Base-by-base conservation (phyloP, 2,329 filamentous ascomycete genomes). In the Fusarium anguioides region DNA sequence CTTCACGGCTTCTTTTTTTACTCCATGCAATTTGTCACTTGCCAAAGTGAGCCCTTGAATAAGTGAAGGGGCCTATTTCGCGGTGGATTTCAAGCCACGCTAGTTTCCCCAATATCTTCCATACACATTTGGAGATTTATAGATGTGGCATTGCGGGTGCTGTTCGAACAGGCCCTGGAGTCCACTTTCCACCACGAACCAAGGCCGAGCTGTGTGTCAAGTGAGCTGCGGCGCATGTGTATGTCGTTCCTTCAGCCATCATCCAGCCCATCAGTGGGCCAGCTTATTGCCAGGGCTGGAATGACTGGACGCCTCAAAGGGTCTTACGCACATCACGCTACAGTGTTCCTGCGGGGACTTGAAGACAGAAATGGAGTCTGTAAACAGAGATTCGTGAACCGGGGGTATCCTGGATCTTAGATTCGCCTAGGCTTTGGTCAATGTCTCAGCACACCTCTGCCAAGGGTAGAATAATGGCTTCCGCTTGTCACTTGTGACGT, bases 141-240 rank as follows among this genome's bases (percentile, higher is more conserved):
- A 62, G 54, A 70, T 72, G 70, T 72, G 68, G 66, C 61, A 72
- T 70, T 72, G 66, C 51, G 49, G 70, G 51, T 51, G 53, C 55
- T 44, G 49, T 65, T 57, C 40, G 35, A 54, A 67, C 70, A 72
- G 67, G 70, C 70, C 61, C 48, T 57, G 48, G 49, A 57, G 48
- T 42, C 63, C 58, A 62, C 68, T 51, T 64, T 63, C 52, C 31
- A 41, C 17, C 40, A 54, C 57, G 57, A 69, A 59, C 61, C 61
- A 68, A 69, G 70, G 66, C 46, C 61, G 56, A 64, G 60, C 62
- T 65, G 66, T 57, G 63, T 62, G 72, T 75, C 74, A 75, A 75
- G 72, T 75, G 72, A 75, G 74, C 65, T 73, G 64, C 70, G 70
- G 69, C 70, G 68, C 57, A 75, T 75, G 74, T 75, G 70, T 71